A percentile compares a stretch with the other conserved stretches of the same genome.
These are phyloP conservation scores for Baffinella frigidus DNA, from an alignment of 208 protist species.

Conservation along the genomic window DNA sequence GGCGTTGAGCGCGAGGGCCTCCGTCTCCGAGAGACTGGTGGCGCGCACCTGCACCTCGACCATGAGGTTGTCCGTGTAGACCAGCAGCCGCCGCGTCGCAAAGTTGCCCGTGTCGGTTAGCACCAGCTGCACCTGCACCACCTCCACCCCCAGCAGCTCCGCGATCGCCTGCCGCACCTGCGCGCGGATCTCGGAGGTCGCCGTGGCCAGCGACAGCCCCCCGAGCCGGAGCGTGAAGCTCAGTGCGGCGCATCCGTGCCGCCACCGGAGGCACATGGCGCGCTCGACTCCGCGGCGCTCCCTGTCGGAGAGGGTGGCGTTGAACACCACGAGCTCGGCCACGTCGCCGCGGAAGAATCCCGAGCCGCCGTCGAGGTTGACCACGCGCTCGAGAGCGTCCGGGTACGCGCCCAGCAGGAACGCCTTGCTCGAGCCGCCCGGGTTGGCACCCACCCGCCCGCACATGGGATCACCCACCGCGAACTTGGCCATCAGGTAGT, in stretches of 20 bases:
- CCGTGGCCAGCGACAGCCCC: neutral
- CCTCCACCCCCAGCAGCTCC: neutral
- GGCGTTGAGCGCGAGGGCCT: neutral
- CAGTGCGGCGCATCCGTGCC: neutral
- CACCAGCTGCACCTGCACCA: neutral
- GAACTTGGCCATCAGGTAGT: constrained; percentile 36
- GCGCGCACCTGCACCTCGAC: neutral
- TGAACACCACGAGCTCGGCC: constrained; percentile 44
- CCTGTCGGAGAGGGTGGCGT: neutral
- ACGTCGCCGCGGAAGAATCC: constrained; percentile 48
- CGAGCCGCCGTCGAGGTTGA: neutral
- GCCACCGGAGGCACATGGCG: constrained; percentile 41
- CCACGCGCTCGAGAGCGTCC: neutral
- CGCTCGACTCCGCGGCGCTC: neutral
- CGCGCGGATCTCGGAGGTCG: neutral
- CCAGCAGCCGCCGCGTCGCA: neutral
- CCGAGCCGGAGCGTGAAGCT: neutral
- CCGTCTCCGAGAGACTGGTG: neutral
- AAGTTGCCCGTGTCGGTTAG: neutral
- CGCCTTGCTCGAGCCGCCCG: neutral
- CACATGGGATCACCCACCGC: neutral
- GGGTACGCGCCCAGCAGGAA: constrained; percentile 18
- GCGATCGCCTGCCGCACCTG: neutral
- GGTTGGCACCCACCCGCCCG: neutral
- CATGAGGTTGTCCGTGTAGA: neutral